Evolutionary conservation across 768 basidiomycete genomes (phyloP), one percentile per base, ranked within the genome.

Genomic region (Holtermannia corniformis): DNA sequence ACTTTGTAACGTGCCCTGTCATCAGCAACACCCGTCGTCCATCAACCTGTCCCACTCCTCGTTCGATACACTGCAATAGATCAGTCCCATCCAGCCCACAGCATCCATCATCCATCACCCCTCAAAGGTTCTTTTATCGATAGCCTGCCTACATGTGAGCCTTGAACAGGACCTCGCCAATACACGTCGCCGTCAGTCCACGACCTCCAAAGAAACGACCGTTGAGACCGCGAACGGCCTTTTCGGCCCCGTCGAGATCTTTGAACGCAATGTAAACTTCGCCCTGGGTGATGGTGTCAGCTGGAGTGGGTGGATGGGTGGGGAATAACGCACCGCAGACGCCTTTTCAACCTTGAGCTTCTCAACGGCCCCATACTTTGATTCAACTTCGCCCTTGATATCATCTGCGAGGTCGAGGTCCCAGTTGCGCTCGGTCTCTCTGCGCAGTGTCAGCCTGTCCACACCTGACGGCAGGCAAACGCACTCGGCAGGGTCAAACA

Each of bases 401-500:
- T 99, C 95, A 16, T 96, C 91, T 49, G 83, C 87, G 44, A 99
- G 84, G 53, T 97, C 95, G 56, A 81, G 86, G 67, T 97, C 89
- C 95, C 95, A 99, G 65, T 96, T 87, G 43, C 80, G 81, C 58
- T 91, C 95, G 13, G 88, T 91, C 78, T 97, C 95, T 72, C 89
- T 93, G 52, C 55, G 21, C 27, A 1, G n/a, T 24, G 52, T 58
- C 49, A 65, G 50, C 43, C 5, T 23, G 50, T 22, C 41, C 19
- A 49, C 43, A 46, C 24, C 24, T 22, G 41, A 41, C 40, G 27
- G 52, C 28, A 26, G 19, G 56, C 28, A 26, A 12, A 74, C 86
- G 48, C 66, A 93, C 90, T 95, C 87, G 74, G 88, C 91, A n/a
- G 93, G 88, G 68, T 87, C 78, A 70, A 99, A 99, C 87, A 96